Percentiles rank a stretch among this genome's conserved stretches.
Evolutionary conservation across 176 grass and related monocot species (phyloP).

Genomic region (Cenchrus purpureus): DNA sequence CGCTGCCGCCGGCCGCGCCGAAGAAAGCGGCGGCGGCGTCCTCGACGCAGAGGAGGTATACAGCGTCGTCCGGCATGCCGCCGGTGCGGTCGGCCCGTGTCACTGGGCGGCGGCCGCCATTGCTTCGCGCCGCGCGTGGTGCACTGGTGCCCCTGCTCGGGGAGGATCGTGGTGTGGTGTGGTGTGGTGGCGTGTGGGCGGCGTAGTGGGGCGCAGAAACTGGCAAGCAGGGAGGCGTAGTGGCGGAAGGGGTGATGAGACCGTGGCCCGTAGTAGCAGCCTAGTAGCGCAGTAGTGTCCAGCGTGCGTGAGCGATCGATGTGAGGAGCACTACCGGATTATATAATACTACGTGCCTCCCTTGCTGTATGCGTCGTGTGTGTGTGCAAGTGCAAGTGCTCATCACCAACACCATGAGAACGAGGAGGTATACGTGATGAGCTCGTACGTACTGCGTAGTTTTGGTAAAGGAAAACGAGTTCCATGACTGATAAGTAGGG

Average conservation of each 20-base stretch:
- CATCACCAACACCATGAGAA: not conserved
- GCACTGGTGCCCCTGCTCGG: not conserved
- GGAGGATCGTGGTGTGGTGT: not conserved
- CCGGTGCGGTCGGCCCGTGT: constrained; percentile 19
- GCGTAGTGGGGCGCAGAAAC: constrained; percentile 44
- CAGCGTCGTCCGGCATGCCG: constrained; percentile 61
- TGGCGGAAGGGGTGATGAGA: constrained; percentile 27
- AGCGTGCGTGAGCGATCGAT: constrained; percentile 35
- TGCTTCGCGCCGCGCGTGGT: not conserved
- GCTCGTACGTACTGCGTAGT: not conserved
- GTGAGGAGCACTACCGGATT: constrained; percentile 44
- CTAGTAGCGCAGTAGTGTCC: not conserved
- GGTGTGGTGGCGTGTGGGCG: not conserved
- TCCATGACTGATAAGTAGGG: constrained; percentile 32
- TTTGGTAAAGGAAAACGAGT: not conserved
- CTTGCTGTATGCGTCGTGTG: not conserved
- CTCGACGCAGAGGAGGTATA: constrained; percentile 79
- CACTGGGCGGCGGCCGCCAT: constrained; percentile 54
- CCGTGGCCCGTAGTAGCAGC: not conserved
- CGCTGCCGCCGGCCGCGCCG: constrained; percentile 27
- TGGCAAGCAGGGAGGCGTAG: not conserved
- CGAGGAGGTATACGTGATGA: not conserved
- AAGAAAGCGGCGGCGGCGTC: constrained; percentile 59
- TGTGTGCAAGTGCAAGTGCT: not conserved
- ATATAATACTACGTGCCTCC: constrained; percentile 33